A percentile compares a stretch with the other conserved stretches of the same genome.
Evolutionary conservation across 306 rosid species (phyloP).

Genomic region (Vigna mungo): DNA sequence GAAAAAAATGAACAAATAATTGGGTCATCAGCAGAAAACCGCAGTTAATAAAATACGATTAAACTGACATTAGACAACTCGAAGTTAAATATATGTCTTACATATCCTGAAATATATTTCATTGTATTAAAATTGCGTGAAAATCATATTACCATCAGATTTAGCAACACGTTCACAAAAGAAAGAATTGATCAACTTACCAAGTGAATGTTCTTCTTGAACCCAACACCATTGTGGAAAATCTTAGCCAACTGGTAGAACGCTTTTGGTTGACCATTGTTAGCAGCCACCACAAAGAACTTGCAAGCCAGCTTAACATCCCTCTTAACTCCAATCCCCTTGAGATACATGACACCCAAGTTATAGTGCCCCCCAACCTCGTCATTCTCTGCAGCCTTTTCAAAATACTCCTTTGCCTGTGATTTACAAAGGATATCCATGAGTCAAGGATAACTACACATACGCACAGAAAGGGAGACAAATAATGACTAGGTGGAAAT

Average conservation of each 20-base stretch:
- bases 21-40: slow-evolving; percentile 13
- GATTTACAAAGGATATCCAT: slow-evolving; percentile 13
- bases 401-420: slow-evolving; percentile 96
- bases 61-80: not conserved
- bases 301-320: slow-evolving; percentile 81
- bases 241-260: slow-evolving; percentile 98
- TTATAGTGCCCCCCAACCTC: slow-evolving; percentile 96
- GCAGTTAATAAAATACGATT: not conserved
- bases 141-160: not conserved
- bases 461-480: not conserved
- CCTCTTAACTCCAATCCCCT: slow-evolving; percentile 94
- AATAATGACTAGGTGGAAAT: not conserved
- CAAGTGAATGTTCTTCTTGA: slow-evolving; percentile 80
- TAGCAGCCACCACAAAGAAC: slow-evolving; percentile 77
- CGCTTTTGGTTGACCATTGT: slow-evolving; percentile 95
- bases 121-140: slow-evolving; percentile 5
- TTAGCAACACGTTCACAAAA: slow-evolving; percentile 21
- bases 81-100: slow-evolving; percentile 6
- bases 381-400: slow-evolving; percentile 77
- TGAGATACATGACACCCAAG: slow-evolving; percentile 92
- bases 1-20: slow-evolving; percentile 2
- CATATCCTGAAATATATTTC: slow-evolving; percentile 7
- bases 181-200: slow-evolving; percentile 51
- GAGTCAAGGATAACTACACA: slow-evolving; percentile 18
- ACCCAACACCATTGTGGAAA: slow-evolving; percentile 95